Conservation (phyloP, 805 yeast genomes). For the Nakazawaea peltata region DNA sequence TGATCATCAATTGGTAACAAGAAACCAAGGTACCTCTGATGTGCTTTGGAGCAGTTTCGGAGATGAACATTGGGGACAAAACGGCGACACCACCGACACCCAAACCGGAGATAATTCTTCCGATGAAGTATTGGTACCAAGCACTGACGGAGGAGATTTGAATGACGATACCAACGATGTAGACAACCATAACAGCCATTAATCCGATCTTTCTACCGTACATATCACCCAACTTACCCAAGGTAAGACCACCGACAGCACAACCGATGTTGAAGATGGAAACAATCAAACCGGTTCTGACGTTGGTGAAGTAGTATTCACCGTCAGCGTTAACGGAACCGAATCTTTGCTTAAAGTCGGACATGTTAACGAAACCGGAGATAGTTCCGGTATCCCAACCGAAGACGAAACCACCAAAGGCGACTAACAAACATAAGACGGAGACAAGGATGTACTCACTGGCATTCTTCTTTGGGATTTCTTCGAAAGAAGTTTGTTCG, state of each 20-base stretch:
- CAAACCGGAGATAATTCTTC: slow-evolving; percentile 50
- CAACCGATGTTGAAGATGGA: slow-evolving; percentile 68
- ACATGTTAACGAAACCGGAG: slow-evolving; percentile 62
- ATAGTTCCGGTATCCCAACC: slow-evolving; percentile 79
- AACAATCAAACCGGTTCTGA: slow-evolving; percentile 54
- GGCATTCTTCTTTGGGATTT: slow-evolving; percentile 17
- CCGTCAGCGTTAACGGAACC: slow-evolving; percentile 39
- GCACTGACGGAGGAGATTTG: slow-evolving; percentile 45
- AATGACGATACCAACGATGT: slow-evolving; percentile 52
- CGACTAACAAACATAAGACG: slow-evolving; percentile 43
- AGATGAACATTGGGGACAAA: slow-evolving; percentile 48
- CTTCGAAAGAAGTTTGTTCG: slow-evolving; percentile 5
- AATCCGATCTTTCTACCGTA: slow-evolving; percentile 55
- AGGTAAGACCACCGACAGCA: slow-evolving; percentile 61
- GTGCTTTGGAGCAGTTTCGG: slow-evolving; percentile 64
- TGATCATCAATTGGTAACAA: slow-evolving; percentile 61
- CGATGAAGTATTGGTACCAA: slow-evolving; percentile 62
- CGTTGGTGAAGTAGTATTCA: slow-evolving; percentile 34
- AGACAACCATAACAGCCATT: slow-evolving; percentile 43
- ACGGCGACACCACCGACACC: slow-evolving; percentile 50
- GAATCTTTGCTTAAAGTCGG: slow-evolving; percentile 44
- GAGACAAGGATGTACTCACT: slow-evolving; percentile 19
- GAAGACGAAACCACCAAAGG: slow-evolving; percentile 71
- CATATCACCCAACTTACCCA: slow-evolving; percentile 50
- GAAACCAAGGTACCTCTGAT: slow-evolving; percentile 67